These are phyloP conservation scores for Plectranthus barbatus DNA, from an alignment of 257 asterid genomes.

Conservation along the genomic window DNA sequence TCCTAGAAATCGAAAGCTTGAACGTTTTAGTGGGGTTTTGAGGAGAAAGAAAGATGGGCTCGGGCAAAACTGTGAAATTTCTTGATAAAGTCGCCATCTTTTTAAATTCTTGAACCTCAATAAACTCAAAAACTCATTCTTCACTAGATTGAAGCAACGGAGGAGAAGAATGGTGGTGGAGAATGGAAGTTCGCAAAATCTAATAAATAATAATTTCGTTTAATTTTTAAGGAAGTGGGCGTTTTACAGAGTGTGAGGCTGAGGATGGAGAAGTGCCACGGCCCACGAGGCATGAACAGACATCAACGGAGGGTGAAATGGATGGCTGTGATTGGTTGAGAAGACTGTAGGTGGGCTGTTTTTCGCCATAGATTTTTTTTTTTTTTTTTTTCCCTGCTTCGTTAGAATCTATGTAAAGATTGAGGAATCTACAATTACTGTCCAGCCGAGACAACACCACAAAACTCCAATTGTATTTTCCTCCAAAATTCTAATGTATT, in stretches of 20 bases:
- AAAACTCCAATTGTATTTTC: no score
- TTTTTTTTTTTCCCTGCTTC: neutral
- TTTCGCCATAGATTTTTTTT: neutral
- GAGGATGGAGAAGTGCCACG: conserved; percentile 32
- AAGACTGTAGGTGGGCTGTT: neutral
- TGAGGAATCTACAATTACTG: no score
- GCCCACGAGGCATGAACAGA: conserved; percentile 25
- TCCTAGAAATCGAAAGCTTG: conserved; percentile 22
- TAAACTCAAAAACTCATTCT: conserved; percentile 1
- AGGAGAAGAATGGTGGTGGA: conserved; percentile 15
- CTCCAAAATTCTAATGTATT: no score
- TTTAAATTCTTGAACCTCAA: conserved; percentile 10
- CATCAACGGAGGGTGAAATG: conserved; percentile 1
- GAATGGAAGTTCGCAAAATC: neutral
- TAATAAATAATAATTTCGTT: neutral
- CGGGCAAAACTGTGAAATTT: conserved; percentile 21
- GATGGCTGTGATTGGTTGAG: conserved; percentile 26
- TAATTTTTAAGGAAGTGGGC: neutral
- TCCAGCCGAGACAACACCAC: no score
- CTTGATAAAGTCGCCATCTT: conserved; percentile 37
- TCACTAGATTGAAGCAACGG: neutral
- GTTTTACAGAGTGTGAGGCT: conserved; percentile 9
- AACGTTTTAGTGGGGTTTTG: conserved; percentile 26
- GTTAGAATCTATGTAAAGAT: neutral
- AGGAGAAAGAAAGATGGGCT: conserved; percentile 31